Evolutionary conservation across 1,139 yeast species (phyloP), one percentile per base, ranked within the genome.

Genomic region (Sugiyamaella neomexicana): DNA sequence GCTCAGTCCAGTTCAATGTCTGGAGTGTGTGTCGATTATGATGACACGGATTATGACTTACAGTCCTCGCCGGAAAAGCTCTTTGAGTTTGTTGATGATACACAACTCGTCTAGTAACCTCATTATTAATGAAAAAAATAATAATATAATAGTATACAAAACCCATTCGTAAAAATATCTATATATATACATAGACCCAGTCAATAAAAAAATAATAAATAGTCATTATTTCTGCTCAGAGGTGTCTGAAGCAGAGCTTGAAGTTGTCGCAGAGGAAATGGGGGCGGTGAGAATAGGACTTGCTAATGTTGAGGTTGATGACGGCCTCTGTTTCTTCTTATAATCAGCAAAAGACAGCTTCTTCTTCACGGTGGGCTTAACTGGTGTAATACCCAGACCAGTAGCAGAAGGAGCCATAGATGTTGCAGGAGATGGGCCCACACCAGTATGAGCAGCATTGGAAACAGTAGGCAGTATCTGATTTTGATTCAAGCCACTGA

Each of bases 271-370:
- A n/a, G n/a, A n/a, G 36, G 39, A 38, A 39, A 23, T 39, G 38
- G 37, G 8, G 27, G 36, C 12, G 27, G 27, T 5, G 36, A 37
- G 4, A 1, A 15, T 46, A 8, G 46, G n/a, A 23, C 39, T n/a
- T 15, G 45, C 4, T n/a, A 42, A 47, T 5, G 16, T 25, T 5
- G 42, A 36, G 31, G 27, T 13, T 5, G 50, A n/a, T 1, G 52
- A 16, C 9, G 56, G 54, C 31, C 54, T 52, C 77, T 79, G 82
- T 69, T 84, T 85, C 73, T 82, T 85, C 68, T 83, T 84, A 69
- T 88, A 88, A 66, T 88, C 96, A 1, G 95, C 95, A 71, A 89
- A 84, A 36, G 91, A 85, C 58, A 88, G 73, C 69, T 87, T 86
- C 74, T 88, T 88, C 60, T 78, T 80, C 61, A 71, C 59, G 2